Evolutionary conservation across 2,329 filamentous ascomycete species (phyloP).

Genomic region (Neoscytalidium dimidiatum): DNA sequence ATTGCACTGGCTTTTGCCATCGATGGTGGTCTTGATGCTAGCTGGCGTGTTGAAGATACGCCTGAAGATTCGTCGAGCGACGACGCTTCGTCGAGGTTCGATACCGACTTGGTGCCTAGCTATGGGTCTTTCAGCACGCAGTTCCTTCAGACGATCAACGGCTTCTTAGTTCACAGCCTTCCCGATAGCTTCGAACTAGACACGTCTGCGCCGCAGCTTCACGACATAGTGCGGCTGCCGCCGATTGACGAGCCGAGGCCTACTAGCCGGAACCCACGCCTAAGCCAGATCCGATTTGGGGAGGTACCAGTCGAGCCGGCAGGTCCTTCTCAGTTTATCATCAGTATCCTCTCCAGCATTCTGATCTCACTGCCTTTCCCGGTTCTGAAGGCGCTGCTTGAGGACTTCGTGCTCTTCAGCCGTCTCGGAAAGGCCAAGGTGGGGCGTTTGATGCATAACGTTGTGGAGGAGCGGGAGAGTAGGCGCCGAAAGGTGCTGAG

Average conservation of each 20-base stretch:
- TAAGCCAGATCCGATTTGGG: constrained; percentile 71
- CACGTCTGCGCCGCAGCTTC: constrained; percentile 47
- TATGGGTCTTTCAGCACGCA: constrained; percentile 59
- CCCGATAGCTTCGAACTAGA: constrained; percentile 63
- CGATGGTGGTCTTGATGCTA: constrained; percentile 44
- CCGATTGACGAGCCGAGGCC: constrained; percentile 36
- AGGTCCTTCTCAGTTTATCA: constrained; percentile 39
- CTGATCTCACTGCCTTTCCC: constrained; percentile 71
- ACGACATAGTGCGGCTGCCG: constrained; percentile 52
- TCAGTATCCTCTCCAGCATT: constrained; percentile 63
- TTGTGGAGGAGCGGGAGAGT: constrained; percentile 46
- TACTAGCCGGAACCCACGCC: constrained; percentile 51
- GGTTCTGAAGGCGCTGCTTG: constrained; percentile 65
- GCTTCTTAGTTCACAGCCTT: constrained; percentile 63
- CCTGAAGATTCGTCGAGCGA: constrained; percentile 30
- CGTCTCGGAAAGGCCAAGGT: constrained; percentile 42
- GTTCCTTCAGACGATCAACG: constrained; percentile 58
- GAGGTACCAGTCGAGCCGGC: constrained; percentile 56
- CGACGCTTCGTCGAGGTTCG: constrained; percentile 26
- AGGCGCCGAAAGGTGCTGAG: constrained; percentile 37
- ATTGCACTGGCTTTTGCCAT: constrained; percentile 62
- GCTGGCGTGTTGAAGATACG: constrained; percentile 31
- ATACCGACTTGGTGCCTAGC: constrained; percentile 23
- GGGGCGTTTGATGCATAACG: constrained; percentile 43
- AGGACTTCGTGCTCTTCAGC: constrained; percentile 58